Conservation (phyloP, 2,329 filamentous ascomycete genomes). For the Penicillium sp. region DNA sequence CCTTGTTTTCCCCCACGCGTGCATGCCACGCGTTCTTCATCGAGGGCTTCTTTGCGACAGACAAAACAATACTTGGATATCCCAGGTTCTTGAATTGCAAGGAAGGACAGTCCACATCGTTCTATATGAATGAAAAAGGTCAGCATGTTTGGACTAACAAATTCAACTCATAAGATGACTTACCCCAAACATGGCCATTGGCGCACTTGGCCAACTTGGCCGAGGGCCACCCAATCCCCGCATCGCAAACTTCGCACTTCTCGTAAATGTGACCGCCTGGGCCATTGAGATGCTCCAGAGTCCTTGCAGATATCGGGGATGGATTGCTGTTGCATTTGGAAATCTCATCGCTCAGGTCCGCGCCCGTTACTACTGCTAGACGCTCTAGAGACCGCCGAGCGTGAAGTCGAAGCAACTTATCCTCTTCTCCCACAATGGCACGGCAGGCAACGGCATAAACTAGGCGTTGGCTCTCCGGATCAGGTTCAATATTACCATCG, state of each 20-base stretch:
- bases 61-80: constrained; percentile 54
- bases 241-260: constrained; percentile 53
- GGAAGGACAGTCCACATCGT: constrained; percentile 55
- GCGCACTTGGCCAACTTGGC: constrained; percentile 48
- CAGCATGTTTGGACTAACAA: constrained; percentile 3
- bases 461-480: constrained; percentile 30
- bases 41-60: constrained; percentile 52
- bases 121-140: constrained; percentile 29
- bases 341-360: constrained; percentile 35
- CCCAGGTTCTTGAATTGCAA: constrained; percentile 55
- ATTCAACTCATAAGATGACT: constrained; percentile 9
- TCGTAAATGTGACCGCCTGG: constrained; percentile 40
- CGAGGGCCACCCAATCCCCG: constrained; percentile 49
- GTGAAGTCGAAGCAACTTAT: constrained; percentile 22
- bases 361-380: constrained; percentile 26
- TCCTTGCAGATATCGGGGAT: constrained; percentile 24
- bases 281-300: constrained; percentile 19
- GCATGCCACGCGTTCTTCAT: constrained; percentile 39
- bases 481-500: constrained; percentile 11
- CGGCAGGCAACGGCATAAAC: constrained; percentile 39
- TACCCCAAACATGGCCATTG: constrained; percentile 54
- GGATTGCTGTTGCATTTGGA: constrained; percentile 21
- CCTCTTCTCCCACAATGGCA: constrained; percentile 30
- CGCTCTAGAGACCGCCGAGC: constrained; percentile 28
- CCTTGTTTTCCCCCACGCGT: constrained; percentile 17